Base-by-base conservation (phyloP, 2,329 filamentous ascomycete species). In the Ophiostoma sp. region DNA sequence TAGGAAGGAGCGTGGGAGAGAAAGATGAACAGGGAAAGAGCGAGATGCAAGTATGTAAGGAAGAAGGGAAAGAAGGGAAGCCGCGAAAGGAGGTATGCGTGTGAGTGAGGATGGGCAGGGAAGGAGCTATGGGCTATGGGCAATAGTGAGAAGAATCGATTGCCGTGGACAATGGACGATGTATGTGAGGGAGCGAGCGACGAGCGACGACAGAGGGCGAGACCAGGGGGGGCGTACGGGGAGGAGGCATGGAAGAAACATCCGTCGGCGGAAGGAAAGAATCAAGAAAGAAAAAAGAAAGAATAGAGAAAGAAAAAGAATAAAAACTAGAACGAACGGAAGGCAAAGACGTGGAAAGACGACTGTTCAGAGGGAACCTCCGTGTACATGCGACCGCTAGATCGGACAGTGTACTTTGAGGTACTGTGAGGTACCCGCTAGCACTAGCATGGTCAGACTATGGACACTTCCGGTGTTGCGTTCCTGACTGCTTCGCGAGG, bases 211-310 rank as follows among this genome's bases (percentile, higher is more conserved):
- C 27, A 72, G 72, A 74, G 72, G 66, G 71, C 67, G 69, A 70
- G 47, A 38, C 55, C 44, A 62, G 45, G 66, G 67, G 69, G 62
- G 42, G 41, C 36, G 67, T 55, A 73, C 70, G 70, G 71, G 70
- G 71, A 71, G 68, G 69, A 71, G 68, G 69, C 70, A 70, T 66
- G 73, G 68, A 71, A 70, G 71, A 70, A 27, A 27, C 27, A 27
- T 27, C 27, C 27, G 69, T 68, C 71, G 70, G 38, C 14, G 18
- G 67, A 5, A 60, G 49, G 55, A 67, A 41, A 66, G 47, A 45
- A 36, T 52, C 52, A 65, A 27, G 45, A 65, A 58, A 38, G 41
- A 45, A 18, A 62, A 18, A 36, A 65, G 68, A 67, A 60, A 66
- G 49, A 66, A 65, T 60, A 67, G 66, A 64, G 36, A 47, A 41